Base-by-base conservation (phyloP, 2,329 filamentous ascomycete genomes). In the Ascochyta clinopodiicola region DNA sequence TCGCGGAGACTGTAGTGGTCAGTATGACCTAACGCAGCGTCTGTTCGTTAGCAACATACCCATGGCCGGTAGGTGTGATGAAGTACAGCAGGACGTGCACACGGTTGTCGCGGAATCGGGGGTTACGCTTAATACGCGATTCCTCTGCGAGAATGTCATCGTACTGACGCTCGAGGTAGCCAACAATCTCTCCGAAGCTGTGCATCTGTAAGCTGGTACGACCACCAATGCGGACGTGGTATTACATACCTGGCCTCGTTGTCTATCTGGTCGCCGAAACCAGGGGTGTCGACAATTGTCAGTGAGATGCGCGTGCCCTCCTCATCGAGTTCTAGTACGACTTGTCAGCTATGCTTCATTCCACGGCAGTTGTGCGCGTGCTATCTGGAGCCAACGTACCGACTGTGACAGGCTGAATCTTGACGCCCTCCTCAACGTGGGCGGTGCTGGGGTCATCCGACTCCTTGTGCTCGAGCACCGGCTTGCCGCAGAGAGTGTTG, bases 81-180 rank as follows among this genome's bases (percentile, higher is more conserved):
- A 99, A 99, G 86, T 99, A 99, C 72, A 99, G 88, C 77, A 99
- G 88, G 67, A 93, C 95, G 76, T 99, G 95, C 44, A 99, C 92
- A 82, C 95, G 91, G 83, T 99, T 98, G 82, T 99, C 95, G 75
- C 95, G 89, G 89, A 99, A 99, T 74, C 95, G 89, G 70, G 95
- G 95, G 84, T 99, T 99, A 92, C 95, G 95, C 91, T 99, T 99
- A 85, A 99, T 99, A 84, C 95, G 92, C 72, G 95, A 98, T 83
- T 99, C 95, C 82, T 98, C 94, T 61, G 95, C 94, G 70, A 99
- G 86, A 84, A 99, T 98, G 78, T 98, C 93, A 80, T 99, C 95
- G 80, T 98, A 98, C 87, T 99, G 94, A 82, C 94, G 88, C 85
- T 99, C 95, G 72, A 99, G 91, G 81, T 96, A 97, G 68, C 93